Conservation (phyloP, 2,329 filamentous ascomycete species). For the Bipolaris cookei region DNA sequence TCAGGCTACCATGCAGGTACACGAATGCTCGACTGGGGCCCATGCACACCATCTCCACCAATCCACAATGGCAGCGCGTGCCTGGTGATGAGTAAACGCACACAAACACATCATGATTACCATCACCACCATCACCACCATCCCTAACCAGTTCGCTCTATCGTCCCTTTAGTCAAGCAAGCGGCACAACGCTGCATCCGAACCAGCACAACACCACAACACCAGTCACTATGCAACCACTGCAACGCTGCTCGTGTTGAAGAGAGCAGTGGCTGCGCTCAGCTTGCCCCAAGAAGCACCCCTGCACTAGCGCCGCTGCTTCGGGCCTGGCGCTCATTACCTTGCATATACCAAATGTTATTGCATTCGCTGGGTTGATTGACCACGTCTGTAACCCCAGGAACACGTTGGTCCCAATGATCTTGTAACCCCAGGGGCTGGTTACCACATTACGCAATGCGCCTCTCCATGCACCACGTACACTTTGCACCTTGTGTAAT, state of each 20-base stretch:
- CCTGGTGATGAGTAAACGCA: slow-evolving; percentile 17
- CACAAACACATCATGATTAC: neutral
- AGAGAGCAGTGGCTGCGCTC: slow-evolving; percentile 2
- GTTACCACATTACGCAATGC: slow-evolving; percentile 8
- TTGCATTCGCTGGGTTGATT: slow-evolving; percentile 12
- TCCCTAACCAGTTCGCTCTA: neutral
- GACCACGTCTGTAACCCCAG: slow-evolving; percentile 8
- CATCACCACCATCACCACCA: neutral
- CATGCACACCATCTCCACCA: slow-evolving; percentile 11
- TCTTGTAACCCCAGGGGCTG: slow-evolving; percentile 7
- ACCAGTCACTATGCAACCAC: neutral
- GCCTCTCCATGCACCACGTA: slow-evolving; percentile 2
- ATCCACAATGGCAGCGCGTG: slow-evolving; percentile 13
- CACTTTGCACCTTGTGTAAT: slow-evolving; percentile 4
- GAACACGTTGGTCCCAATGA: slow-evolving; percentile 9
- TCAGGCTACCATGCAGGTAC: slow-evolving; percentile 18
- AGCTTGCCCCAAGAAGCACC: slow-evolving; percentile 21
- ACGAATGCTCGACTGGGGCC: slow-evolving; percentile 17
- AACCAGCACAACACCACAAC: neutral
- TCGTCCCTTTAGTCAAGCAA: neutral
- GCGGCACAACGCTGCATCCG: neutral
- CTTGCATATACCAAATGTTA: slow-evolving; percentile 8
- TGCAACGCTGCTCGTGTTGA: too few relatives aligned
- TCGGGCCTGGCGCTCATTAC: slow-evolving; percentile 9
- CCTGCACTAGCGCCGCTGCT: slow-evolving; percentile 19